These are phyloP conservation scores for Entomortierella parvispora DNA, from an alignment of 192 early-diverging fungal genomes.

Conservation along the genomic window DNA sequence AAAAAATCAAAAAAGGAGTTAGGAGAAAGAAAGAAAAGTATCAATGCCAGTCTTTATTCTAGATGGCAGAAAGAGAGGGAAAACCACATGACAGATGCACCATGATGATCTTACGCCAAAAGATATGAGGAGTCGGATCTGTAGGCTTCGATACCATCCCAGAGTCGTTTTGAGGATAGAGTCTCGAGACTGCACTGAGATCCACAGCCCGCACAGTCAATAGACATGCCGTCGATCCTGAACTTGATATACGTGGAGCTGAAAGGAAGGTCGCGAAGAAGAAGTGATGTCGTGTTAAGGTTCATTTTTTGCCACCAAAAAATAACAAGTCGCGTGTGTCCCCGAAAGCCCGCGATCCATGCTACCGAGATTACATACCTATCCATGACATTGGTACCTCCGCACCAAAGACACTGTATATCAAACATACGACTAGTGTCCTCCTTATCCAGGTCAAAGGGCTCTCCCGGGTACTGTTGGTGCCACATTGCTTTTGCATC, in stretches of 20 bases:
- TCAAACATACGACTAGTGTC: conserved; percentile 43
- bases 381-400: conserved; percentile 47
- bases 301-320: background rate
- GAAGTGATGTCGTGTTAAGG: background rate
- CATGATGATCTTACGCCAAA: conserved; percentile 36
- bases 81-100: background rate
- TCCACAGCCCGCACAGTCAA: conserved; percentile 47
- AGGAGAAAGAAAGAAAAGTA: background rate
- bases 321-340: background rate
- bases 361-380: conserved; percentile 4
- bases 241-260: conserved; percentile 50
- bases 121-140: conserved; percentile 23
- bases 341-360: no score
- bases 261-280: background rate
- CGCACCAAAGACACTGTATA: conserved; percentile 46
- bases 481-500: conserved; percentile 46
- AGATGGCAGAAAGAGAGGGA: background rate
- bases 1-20: background rate
- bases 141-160: conserved; percentile 48
- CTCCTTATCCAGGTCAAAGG: conserved; percentile 42
- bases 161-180: conserved; percentile 45
- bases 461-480: conserved; percentile 35
- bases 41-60: background rate
- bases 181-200: conserved; percentile 52
- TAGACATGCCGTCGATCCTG: conserved; percentile 44